Percentiles rank a stretch among this genome's conserved stretches.
Evolutionary conservation across 345 rosid species (phyloP).

Genomic region (Salix brachista): DNA sequence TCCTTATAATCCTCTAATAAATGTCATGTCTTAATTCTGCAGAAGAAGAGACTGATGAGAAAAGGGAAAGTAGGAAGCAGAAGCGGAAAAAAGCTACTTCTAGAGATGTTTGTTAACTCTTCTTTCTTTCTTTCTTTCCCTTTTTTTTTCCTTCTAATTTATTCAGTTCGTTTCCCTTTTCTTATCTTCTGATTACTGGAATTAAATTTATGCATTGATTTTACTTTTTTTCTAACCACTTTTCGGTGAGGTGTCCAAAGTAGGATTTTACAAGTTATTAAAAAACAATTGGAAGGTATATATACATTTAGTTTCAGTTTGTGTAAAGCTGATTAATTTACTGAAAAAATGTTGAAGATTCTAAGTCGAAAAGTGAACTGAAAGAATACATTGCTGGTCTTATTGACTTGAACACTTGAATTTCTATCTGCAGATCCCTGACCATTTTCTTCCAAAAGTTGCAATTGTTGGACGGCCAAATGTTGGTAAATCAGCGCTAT

Average conservation of each 20-base stretch:
- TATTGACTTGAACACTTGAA: neutral
- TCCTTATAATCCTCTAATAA: neutral
- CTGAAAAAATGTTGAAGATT: no score
- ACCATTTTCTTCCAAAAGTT: slow-evolving; percentile 75
- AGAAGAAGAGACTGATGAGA: slow-evolving; percentile 56
- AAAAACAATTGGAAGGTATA: no score
- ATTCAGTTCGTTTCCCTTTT: neutral
- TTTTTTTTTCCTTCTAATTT: neutral
- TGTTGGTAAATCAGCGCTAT: slow-evolving; percentile 92
- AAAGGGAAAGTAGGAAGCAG: slow-evolving; percentile 50
- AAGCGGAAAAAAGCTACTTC: slow-evolving; percentile 36
- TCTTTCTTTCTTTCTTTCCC: neutral
- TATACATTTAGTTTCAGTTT: no score
- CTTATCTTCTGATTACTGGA: neutral
- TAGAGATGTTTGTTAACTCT: slow-evolving; percentile 34
- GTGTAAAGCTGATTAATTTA: no score
- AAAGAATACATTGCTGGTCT: no score
- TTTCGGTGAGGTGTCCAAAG: no score
- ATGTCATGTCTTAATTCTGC: neutral
- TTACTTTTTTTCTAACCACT: no score
- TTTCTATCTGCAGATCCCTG: slow-evolving; percentile 66
- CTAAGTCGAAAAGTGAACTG: no score
- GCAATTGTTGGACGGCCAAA: slow-evolving; percentile 96
- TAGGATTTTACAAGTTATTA: no score
- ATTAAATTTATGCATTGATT: no score